Evolutionary conservation across 2,329 filamentous ascomycete species (phyloP).

Genomic region (Zasmidium citrigriseum): DNA sequence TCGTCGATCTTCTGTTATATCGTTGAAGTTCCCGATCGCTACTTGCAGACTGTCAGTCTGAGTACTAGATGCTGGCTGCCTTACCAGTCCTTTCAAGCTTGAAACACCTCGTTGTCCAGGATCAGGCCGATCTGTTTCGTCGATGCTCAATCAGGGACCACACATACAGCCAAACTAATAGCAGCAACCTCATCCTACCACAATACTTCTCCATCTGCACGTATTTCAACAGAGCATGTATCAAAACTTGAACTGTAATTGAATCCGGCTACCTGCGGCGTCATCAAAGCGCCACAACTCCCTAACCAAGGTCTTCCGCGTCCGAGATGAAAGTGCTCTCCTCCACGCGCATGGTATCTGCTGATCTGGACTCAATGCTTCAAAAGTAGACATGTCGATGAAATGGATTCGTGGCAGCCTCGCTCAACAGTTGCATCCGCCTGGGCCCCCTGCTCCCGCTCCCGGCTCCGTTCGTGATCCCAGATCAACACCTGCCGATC

Average conservation of each 20-base stretch:
- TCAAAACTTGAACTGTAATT: not conserved
- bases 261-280: not conserved
- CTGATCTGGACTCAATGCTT: not conserved
- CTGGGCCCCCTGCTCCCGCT: slow-evolving; percentile 57
- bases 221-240: not conserved
- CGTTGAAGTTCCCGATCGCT: too few species aligned
- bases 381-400: not conserved
- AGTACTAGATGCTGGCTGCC: too few species aligned
- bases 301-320: not conserved
- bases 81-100: too few species aligned
- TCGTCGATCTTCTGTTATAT: too few species aligned
- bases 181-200: not conserved
- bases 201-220: too few species aligned
- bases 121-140: too few species aligned
- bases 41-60: too few species aligned
- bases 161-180: too few species aligned
- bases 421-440: slow-evolving; percentile 64
- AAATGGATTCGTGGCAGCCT: not conserved
- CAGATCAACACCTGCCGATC: slow-evolving; percentile 67
- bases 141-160: too few species aligned
- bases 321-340: not conserved
- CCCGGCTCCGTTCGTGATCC: slow-evolving; percentile 63
- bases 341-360: slow-evolving; percentile 1
- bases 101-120: too few species aligned
- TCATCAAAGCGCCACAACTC: not conserved